A percentile compares a stretch with the other conserved stretches of the same genome.
Evolutionary conservation across 345 rosid species (phyloP).

Genomic region (Syzygium oleosum): DNA sequence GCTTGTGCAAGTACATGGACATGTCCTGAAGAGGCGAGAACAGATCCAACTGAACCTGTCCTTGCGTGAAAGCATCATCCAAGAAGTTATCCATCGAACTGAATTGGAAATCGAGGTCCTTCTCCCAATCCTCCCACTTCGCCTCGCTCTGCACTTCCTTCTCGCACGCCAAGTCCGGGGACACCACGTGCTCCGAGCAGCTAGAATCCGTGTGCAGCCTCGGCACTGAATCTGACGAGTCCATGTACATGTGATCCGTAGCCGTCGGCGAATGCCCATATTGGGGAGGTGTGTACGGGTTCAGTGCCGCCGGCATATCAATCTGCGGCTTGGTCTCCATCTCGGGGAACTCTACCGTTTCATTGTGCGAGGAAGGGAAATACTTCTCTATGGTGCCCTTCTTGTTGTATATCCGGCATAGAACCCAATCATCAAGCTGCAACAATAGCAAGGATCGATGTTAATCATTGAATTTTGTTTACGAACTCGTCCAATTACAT

Average conservation of each 20-base stretch:
- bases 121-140: constrained; percentile 24
- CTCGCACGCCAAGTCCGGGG: constrained; percentile 41
- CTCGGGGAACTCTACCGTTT: constrained; percentile 4
- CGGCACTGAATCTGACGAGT: constrained; percentile 50
- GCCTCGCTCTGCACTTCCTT: constrained; percentile 55
- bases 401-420: constrained; percentile 81
- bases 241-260: constrained; percentile 16
- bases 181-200: constrained; percentile 54
- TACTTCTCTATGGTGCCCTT: constrained; percentile 59
- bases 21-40: constrained; percentile 22
- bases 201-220: constrained; percentile 53
- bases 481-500: not conserved
- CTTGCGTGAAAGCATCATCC: constrained; percentile 45
- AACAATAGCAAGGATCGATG: not conserved
- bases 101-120: constrained; percentile 26
- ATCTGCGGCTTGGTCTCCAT: constrained; percentile 34
- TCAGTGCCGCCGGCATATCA: not conserved
- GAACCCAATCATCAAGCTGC: constrained; percentile 86
- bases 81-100: constrained; percentile 19
- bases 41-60: constrained; percentile 29
- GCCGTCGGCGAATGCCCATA: not conserved
- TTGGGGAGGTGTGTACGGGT: not conserved
- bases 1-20: constrained; percentile 15
- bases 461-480: not conserved
- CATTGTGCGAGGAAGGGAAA: constrained; percentile 4